Evolutionary conservation across 805 yeast genomes (phyloP), one percentile per base, ranked within the genome.

Genomic region (Saccharomycopsis fermentans): DNA sequence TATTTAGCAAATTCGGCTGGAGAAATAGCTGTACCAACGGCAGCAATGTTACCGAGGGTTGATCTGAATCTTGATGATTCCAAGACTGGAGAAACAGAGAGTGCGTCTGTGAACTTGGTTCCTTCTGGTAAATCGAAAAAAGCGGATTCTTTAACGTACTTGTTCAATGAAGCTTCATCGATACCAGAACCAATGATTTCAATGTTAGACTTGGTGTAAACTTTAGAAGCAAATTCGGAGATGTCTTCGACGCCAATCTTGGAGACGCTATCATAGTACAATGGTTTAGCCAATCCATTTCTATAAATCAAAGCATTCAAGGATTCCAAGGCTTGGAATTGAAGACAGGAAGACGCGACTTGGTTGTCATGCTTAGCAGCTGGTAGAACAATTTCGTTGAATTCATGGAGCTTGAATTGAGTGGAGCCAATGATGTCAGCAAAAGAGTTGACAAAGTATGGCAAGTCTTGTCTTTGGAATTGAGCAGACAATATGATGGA

Each of bases 381-480:
- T 63, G 97, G 98, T 61, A 82, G 73, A 36, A 88, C 96, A 63
- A 82, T 76, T 80, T 94, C 99, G 58, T 74, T 73, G 62, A 86
- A 78, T 78, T 94, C 97, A 75, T 89, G 90, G 57, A 86, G 83
- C 74, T 86, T 86, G 82, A 78, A 91, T 40, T 84, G 73, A 53
- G 96, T 81, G 71, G 80, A 79, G 69, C 84, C 73, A 59, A 87
- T 70, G 58, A 86, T 87, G 67, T 84, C 84, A 68, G 88, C 92
- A 59, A 94, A 75, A 34, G 89, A 87, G 68, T 86, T 86, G 63
- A 92, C 96, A 73, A 82, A 94, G 80, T 84, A 94, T 61, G 98
- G 98, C 69, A 94, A 81, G 71, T 85, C 87, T 74, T 87, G 88
- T 71, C 84, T 84, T 74, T 92, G 80, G 77, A 94, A 94, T 66